Conservation (phyloP, 805 yeast species). For the Priceomyces fermenticarens region DNA sequence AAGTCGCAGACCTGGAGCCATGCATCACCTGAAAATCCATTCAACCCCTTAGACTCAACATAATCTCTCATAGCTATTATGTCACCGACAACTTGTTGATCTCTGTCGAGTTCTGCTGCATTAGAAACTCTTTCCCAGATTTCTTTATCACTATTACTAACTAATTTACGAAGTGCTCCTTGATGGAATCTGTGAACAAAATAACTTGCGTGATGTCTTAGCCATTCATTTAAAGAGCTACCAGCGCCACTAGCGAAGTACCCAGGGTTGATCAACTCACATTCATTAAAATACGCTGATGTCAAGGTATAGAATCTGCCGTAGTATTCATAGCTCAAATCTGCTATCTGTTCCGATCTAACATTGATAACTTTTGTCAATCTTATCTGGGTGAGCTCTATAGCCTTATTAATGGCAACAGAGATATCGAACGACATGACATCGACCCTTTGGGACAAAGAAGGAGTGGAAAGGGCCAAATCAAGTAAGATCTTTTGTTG, state of each 20-base stretch:
- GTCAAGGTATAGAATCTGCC: conserved; percentile 63
- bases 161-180: conserved; percentile 44
- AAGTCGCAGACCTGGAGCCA: conserved; percentile 29
- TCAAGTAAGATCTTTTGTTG: conserved; percentile 82
- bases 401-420: conserved; percentile 60
- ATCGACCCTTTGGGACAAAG: conserved; percentile 21
- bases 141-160: conserved; percentile 59
- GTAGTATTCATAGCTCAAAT: conserved; percentile 57
- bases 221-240: conserved; percentile 55
- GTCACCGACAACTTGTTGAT: conserved; percentile 24
- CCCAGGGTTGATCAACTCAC: conserved; percentile 78
- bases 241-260: conserved; percentile 51
- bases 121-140: conserved; percentile 77
- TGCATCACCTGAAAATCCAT: conserved; percentile 21
- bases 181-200: conserved; percentile 58
- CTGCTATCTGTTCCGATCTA: conserved; percentile 67
- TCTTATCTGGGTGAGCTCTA: conserved; percentile 70
- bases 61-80: conserved; percentile 22
- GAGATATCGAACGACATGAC: conserved; percentile 68
- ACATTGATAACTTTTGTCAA: conserved; percentile 75
- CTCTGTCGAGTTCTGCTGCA: conserved; percentile 26
- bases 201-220: conserved; percentile 62
- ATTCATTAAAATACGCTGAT: conserved; percentile 70
- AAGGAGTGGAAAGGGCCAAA: conserved; percentile 44
- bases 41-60: conserved; percentile 15